Percentiles rank a stretch among this genome's conserved stretches.
Conservation (phyloP, 192 early-diverging fungal genomes). For the Pecoramyces ruminantium region DNA sequence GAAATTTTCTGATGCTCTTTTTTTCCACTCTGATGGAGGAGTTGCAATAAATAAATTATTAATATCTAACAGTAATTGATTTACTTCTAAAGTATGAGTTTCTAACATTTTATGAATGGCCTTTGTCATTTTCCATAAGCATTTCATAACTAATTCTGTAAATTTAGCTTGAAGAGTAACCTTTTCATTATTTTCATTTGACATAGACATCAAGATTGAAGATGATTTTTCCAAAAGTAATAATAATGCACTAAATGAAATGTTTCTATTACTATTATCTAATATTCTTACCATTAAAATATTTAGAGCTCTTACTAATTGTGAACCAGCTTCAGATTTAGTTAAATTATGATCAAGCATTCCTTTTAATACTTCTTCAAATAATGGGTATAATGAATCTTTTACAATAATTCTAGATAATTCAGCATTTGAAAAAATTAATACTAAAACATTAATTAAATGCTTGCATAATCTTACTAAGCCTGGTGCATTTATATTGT, state of each 20-base stretch:
- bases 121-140: slow-evolving; percentile 92
- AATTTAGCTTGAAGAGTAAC: slow-evolving; percentile 42
- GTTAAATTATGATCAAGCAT: slow-evolving; percentile 63
- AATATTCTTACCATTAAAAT: slow-evolving; percentile 76
- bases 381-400: slow-evolving; percentile 42
- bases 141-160: slow-evolving; percentile 86
- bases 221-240: neutral
- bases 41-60: slow-evolving; percentile 64
- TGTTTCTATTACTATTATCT: slow-evolving; percentile 72
- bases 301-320: slow-evolving; percentile 59
- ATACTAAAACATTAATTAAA: slow-evolving; percentile 54
- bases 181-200: slow-evolving; percentile 2
- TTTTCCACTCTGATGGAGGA: slow-evolving; percentile 79
- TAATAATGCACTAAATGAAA: slow-evolving; percentile 36
- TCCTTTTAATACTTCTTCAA: slow-evolving; percentile 62
- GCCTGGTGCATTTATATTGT: slow-evolving; percentile 22
- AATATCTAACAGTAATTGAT: slow-evolving; percentile 51
- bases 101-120: slow-evolving; percentile 52
- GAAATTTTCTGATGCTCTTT: slow-evolving; percentile 43
- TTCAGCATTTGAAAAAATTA: slow-evolving; percentile 51
- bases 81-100: slow-evolving; percentile 34
- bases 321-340: slow-evolving; percentile 29
- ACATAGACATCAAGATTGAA: slow-evolving; percentile 10
- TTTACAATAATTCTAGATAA: slow-evolving; percentile 45
- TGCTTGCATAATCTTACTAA: slow-evolving; percentile 56